These are phyloP conservation scores for Spizellomyces punctatus DNA, from an alignment of 192 early-diverging fungal species.

Conservation along the genomic window DNA sequence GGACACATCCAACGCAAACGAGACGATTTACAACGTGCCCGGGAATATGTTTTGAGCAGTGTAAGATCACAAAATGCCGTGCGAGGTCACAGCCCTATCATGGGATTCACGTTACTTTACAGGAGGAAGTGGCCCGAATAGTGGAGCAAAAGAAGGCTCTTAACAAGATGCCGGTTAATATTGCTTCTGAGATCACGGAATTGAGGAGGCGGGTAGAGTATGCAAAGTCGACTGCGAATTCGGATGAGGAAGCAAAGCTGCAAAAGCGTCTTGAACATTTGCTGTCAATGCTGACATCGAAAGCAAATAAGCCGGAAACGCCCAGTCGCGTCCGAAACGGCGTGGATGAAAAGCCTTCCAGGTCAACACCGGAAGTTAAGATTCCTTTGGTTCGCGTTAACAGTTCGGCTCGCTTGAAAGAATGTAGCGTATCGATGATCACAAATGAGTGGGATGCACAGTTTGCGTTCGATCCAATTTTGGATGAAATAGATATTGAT, in stretches of 20 bases:
- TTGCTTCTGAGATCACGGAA: constrained; percentile 11
- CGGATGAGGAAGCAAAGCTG: neutral
- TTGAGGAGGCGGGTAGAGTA: constrained; percentile 13
- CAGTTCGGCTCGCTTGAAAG: neutral
- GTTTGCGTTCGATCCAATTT: constrained; percentile 24
- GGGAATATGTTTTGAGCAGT: constrained; percentile 13
- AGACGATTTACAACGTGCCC: constrained; percentile 18
- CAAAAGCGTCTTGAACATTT: constrained; percentile 11
- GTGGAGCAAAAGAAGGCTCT: constrained; percentile 21
- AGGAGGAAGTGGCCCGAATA: constrained; percentile 28
- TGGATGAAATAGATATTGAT: constrained; percentile 12
- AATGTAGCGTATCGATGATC: neutral
- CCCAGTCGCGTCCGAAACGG: neutral
- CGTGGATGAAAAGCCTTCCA: neutral
- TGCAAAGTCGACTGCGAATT: constrained; percentile 11
- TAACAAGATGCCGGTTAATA: constrained; percentile 16
- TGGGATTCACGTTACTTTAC: neutral
- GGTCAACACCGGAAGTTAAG: neutral
- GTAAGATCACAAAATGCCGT: constrained; percentile 4
- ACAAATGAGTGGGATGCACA: constrained; percentile 24
- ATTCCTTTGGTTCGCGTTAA: neutral
- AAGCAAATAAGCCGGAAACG: neutral
- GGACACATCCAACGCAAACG: constrained; percentile 5
- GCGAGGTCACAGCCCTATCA: no score
- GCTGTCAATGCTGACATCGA: neutral